A percentile compares a stretch with the other conserved stretches of the same genome.
phyloP scores from a whole-genome alignment of 2,329 filamentous ascomycete species.

The Aspergillus japonicus region DNA sequence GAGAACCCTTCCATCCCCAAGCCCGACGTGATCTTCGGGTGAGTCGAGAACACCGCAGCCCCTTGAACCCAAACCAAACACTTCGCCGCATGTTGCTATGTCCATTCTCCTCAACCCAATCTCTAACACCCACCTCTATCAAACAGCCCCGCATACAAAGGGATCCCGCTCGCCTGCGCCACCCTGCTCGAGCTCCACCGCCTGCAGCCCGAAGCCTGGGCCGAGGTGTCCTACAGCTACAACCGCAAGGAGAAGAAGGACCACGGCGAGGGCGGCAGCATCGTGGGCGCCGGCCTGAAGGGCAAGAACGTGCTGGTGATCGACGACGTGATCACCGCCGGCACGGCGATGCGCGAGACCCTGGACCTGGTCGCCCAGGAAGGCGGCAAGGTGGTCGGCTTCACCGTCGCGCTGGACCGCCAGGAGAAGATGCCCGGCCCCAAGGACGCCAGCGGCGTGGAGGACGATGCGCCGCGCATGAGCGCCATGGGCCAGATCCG shows the following conservation, averaged over 20 bases:
- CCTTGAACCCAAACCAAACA: not conserved
- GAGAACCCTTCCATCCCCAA: slow-evolving; percentile 43
- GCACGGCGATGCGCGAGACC: slow-evolving; percentile 89
- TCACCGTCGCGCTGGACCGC: slow-evolving; percentile 73
- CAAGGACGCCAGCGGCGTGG: slow-evolving; percentile 57
- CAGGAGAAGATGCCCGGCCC: slow-evolving; percentile 18
- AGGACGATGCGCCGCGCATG: slow-evolving; percentile 64
- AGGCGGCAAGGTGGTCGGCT: slow-evolving; percentile 80
- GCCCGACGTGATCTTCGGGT: slow-evolving; percentile 83
- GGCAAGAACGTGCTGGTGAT: slow-evolving; percentile 86
- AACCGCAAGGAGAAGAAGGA: slow-evolving; percentile 96
- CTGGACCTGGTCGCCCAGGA: slow-evolving; percentile 84
- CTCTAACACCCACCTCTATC: too few relatives aligned
- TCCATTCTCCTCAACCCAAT: not conserved
- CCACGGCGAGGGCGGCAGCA: slow-evolving; percentile 90
- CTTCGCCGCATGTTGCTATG: not conserved
- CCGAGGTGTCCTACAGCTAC: slow-evolving; percentile 76
- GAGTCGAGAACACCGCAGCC: not conserved
- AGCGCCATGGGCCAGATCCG: slow-evolving; percentile 81
- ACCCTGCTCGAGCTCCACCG: slow-evolving; percentile 73
- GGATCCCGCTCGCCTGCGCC: slow-evolving; percentile 82
- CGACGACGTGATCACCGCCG: slow-evolving; percentile 95
- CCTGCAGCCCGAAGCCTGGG: slow-evolving; percentile 63
- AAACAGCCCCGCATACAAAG: slow-evolving; percentile 80
- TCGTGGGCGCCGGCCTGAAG: slow-evolving; percentile 82